Evolutionary conservation across 805 yeast species (phyloP).

Genomic region (Clavispora fructus): DNA sequence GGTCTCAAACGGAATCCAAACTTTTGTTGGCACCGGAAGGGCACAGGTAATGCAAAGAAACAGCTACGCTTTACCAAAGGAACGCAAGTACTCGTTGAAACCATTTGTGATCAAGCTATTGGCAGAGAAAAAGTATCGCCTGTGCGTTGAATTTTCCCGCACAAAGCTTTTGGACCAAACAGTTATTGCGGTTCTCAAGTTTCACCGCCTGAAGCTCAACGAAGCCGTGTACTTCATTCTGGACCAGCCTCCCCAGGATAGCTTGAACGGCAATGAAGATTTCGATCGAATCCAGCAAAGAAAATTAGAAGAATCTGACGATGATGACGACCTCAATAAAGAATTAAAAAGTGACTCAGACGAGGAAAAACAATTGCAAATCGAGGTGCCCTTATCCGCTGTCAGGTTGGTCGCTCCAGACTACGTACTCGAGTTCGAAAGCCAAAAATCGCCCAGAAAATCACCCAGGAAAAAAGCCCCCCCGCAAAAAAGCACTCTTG

Average conservation of each 20-base stretch:
- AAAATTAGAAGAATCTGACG: neutral
- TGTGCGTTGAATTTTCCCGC: slow-evolving; percentile 7
- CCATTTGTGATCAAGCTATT: slow-evolving; percentile 11
- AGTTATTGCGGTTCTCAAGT: slow-evolving; percentile 10
- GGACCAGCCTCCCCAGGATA: neutral
- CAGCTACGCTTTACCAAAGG: slow-evolving; percentile 10
- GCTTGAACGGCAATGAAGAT: neutral
- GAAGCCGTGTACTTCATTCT: slow-evolving; percentile 9
- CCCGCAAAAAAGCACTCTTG: slow-evolving; percentile 26
- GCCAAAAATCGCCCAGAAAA: slow-evolving; percentile 1
- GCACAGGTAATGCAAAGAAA: neutral
- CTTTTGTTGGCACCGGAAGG: neutral
- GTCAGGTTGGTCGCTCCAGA: slow-evolving; percentile 12
- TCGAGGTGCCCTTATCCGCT: slow-evolving; percentile 15
- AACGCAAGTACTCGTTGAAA: slow-evolving; percentile 12
- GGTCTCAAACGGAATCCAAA: slow-evolving; percentile 1
- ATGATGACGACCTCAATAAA: neutral
- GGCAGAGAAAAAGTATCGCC: slow-evolving; percentile 6
- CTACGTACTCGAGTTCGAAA: slow-evolving; percentile 11
- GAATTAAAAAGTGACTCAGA: neutral
- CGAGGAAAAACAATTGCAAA: neutral
- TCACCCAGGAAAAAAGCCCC: slow-evolving; percentile 12
- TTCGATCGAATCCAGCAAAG: neutral
- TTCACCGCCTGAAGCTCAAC: slow-evolving; percentile 9
- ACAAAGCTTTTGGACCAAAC: slow-evolving; percentile 8